phyloP scores from a whole-genome alignment of 1,284 basidiomycete species.

The Moesziomyces aphidis region DNA sequence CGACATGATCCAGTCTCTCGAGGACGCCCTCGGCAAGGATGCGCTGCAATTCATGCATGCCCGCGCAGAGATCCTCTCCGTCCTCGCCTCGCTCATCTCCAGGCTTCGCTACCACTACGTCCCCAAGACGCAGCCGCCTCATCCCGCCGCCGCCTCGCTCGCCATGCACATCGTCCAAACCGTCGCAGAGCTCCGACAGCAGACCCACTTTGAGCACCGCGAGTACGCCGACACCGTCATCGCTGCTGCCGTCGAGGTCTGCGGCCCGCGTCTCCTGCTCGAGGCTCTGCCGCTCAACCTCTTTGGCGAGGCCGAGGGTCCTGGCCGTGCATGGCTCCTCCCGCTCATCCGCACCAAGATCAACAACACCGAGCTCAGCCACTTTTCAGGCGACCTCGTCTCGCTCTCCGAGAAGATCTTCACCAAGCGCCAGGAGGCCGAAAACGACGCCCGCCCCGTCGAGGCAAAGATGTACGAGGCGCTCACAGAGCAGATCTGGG shows the following conservation, averaged over 20 bases:
- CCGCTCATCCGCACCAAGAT: conserved; percentile 83
- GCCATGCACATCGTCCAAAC: conserved; percentile 80
- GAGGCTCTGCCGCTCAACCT: conserved; percentile 85
- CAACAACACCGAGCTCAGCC: conserved; percentile 83
- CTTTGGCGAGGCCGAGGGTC: conserved; percentile 68
- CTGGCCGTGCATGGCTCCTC: conserved; percentile 86
- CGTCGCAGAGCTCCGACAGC: conserved; percentile 79
- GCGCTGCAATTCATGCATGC: conserved; percentile 62
- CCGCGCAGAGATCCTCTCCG: conserved; percentile 57
- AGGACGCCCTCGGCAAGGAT: conserved; percentile 61
- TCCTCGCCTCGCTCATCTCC: conserved; percentile 57
- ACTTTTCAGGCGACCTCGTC: conserved; percentile 91
- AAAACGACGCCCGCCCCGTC: conserved; percentile 76
- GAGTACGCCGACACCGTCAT: conserved; percentile 86
- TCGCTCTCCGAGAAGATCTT: conserved; percentile 95
- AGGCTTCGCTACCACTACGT: conserved; percentile 57
- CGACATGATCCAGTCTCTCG: conserved; percentile 52
- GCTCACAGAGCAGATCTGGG: conserved; percentile 91
- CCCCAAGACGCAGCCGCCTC: conserved; percentile 63
- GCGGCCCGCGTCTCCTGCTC: conserved; percentile 86
- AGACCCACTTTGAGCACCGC: conserved; percentile 89
- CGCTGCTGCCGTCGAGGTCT: conserved; percentile 82
- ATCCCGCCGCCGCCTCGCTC: conserved; percentile 74
- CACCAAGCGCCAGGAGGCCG: conserved; percentile 73
- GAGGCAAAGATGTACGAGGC: conserved; percentile 96